phyloP scores from a whole-genome alignment of 495 filamentous ascomycete genomes.

The Letharia lupina region DNA sequence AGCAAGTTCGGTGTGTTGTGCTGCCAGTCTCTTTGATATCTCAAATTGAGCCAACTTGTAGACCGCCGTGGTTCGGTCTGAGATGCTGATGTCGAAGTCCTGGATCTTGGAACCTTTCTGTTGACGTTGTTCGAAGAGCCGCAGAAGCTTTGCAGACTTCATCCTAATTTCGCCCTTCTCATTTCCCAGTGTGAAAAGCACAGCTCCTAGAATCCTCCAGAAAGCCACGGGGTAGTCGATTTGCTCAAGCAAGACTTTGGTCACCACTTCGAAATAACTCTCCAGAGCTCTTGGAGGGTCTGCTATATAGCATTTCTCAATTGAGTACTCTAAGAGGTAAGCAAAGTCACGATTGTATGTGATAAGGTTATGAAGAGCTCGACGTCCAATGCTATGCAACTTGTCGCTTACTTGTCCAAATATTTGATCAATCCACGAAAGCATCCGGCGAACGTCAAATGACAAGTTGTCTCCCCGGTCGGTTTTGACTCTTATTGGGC shows the following conservation, averaged over 20 bases:
- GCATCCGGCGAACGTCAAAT: slow-evolving; percentile 86
- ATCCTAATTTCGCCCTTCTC: slow-evolving; percentile 79
- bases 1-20: slow-evolving; percentile 77
- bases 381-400: slow-evolving; percentile 81
- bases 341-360: slow-evolving; percentile 80
- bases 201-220: slow-evolving; percentile 81
- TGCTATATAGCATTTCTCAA: slow-evolving; percentile 76
- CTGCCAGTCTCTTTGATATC: slow-evolving; percentile 81
- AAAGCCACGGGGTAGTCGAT: slow-evolving; percentile 73
- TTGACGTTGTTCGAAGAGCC: slow-evolving; percentile 74
- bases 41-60: slow-evolving; percentile 97
- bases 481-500: slow-evolving; percentile 79
- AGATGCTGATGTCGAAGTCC: slow-evolving; percentile 96
- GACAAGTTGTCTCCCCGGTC: slow-evolving; percentile 74
- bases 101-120: slow-evolving; percentile 82
- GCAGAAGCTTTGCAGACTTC: slow-evolving; percentile 77
- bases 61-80: slow-evolving; percentile 95
- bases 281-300: slow-evolving; percentile 75
- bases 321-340: slow-evolving; percentile 75
- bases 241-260: slow-evolving; percentile 72
- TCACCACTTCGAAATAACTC: slow-evolving; percentile 92
- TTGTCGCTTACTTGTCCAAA: slow-evolving; percentile 85
- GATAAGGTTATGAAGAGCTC: slow-evolving; percentile 84
- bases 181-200: slow-evolving; percentile 83
- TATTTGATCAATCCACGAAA: slow-evolving; percentile 89